These are phyloP conservation scores for Geum urbanum DNA, from an alignment of 306 rosid genomes.

Conservation along the genomic window DNA sequence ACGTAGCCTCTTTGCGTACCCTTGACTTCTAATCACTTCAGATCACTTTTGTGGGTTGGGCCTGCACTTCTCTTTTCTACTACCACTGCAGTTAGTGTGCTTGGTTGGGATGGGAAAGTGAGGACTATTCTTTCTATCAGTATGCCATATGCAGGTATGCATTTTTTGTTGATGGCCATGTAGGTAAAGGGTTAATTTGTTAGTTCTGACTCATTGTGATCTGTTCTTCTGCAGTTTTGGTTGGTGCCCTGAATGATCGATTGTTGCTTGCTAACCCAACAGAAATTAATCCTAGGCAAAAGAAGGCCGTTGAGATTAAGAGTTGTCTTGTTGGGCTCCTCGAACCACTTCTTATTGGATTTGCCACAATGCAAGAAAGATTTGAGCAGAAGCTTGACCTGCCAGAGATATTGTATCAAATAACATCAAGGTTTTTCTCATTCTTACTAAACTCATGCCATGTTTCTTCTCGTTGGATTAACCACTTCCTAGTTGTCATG, in stretches of 20 bases:
- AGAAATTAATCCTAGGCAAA: constrained; percentile 84
- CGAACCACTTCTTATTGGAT: constrained; percentile 97
- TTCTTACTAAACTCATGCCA: constrained; percentile 7
- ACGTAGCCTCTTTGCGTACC: constrained; percentile 27
- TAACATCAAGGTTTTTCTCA: constrained; percentile 83
- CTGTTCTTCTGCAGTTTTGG: constrained; percentile 57
- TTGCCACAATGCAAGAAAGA: constrained; percentile 90
- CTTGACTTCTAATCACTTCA: constrained; percentile 75
- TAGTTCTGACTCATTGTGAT: constrained; percentile 29
- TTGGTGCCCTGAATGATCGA: constrained; percentile 91
- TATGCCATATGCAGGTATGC: constrained; percentile 73
- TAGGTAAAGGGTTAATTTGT: neutral
- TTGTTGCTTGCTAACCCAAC: constrained; percentile 78
- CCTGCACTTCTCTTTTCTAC: constrained; percentile 97
- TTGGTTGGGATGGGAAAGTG: constrained; percentile 99
- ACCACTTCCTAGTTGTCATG: neutral
- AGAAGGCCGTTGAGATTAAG: constrained; percentile 78
- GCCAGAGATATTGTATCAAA: constrained; percentile 91
- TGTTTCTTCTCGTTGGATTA: constrained; percentile 22
- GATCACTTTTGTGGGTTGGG: constrained; percentile 96
- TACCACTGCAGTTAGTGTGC: constrained; percentile 74
- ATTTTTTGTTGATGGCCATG: constrained; percentile 26
- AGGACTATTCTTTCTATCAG: constrained; percentile 83
- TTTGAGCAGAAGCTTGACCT: constrained; percentile 95
- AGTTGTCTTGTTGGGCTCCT: constrained; percentile 99